Evolutionary conservation across 2,329 filamentous ascomycete species (phyloP), one percentile per base, ranked within the genome.

Genomic region (Cordyceps tenuipes): DNA sequence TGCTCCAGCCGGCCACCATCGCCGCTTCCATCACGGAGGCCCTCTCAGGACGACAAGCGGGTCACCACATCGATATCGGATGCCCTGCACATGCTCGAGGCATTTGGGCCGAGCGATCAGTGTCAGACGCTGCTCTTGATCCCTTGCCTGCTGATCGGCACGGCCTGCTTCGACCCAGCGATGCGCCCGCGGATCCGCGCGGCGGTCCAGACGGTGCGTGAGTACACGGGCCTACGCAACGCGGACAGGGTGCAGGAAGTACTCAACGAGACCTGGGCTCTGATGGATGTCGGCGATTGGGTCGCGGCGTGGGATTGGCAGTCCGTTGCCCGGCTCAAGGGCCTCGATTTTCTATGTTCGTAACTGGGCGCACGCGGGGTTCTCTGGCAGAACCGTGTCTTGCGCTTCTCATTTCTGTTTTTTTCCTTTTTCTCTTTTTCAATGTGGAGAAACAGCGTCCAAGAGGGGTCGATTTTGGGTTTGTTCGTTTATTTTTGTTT

Each of bases 241-340:
- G 79, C 81, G 31, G 80, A 85, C 63, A 75, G 78, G 13, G 79
- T 80, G 3, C 63, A 73, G 17, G 73, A 82, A 62, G 69, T 87
- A 1, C 75, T 87, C 13, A 79, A 84, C 64, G 78, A 81, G 64
- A 74, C 86, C 3, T 87, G 84, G 84, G 70, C 74, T 23, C 73
- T 82, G 23, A 86, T 86, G 82, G 81, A 80, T 29, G 68, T 70
- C 10, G 81, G 79, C 21, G 80, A 86, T 54, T 85, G 82, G 79
- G 65, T 75, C 29, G 75, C 76, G 19, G 82, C 81, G 8, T 87
- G 84, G 84, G 84, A 87, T 68, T 87, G 83, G 83, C 83, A 86
- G 63, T 73, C 74, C 3, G 76, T 86, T 31, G 82, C 83, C 1
- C 71, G 75, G 57, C 67, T 73, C 8, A 77, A 84, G 70, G 76